Evolutionary conservation across 345 rosid species (phyloP).

Genomic region (Geranium brycei): DNA sequence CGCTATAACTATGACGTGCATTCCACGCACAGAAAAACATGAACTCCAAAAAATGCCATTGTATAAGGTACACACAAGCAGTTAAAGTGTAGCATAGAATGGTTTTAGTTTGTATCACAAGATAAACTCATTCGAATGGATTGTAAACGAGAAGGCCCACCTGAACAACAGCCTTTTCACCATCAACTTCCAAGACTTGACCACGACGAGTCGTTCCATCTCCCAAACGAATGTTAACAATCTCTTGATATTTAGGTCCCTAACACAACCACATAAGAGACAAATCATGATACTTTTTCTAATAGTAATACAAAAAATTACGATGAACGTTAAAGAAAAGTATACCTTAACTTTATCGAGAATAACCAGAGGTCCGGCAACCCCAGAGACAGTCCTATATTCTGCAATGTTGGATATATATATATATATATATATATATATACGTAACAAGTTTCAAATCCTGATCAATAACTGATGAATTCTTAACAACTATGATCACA

Average conservation of each 20-base stretch:
- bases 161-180: conserved; percentile 98
- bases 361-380: conserved; percentile 93
- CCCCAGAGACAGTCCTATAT: conserved; percentile 92
- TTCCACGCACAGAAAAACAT: no score
- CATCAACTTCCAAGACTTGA: conserved; percentile 94
- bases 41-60: no score
- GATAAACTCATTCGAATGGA: neutral
- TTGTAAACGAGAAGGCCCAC: conserved; percentile 17
- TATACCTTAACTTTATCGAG: conserved; percentile 91
- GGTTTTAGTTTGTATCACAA: no score
- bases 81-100: no score
- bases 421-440: neutral
- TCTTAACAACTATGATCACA: neutral
- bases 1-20: no score
- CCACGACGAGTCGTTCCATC: conserved; percentile 93
- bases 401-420: conserved; percentile 27
- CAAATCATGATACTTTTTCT: no score
- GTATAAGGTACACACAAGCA: no score
- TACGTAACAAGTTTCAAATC: conserved; percentile 2
- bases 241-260: conserved; percentile 98
- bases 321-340: neutral
- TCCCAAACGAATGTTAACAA: conserved; percentile 87
- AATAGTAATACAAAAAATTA: neutral
- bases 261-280: conserved; percentile 9
- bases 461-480: neutral